phyloP scores from a whole-genome alignment of 352 stramenopile species.

The Phytophthora ohioensis region DNA sequence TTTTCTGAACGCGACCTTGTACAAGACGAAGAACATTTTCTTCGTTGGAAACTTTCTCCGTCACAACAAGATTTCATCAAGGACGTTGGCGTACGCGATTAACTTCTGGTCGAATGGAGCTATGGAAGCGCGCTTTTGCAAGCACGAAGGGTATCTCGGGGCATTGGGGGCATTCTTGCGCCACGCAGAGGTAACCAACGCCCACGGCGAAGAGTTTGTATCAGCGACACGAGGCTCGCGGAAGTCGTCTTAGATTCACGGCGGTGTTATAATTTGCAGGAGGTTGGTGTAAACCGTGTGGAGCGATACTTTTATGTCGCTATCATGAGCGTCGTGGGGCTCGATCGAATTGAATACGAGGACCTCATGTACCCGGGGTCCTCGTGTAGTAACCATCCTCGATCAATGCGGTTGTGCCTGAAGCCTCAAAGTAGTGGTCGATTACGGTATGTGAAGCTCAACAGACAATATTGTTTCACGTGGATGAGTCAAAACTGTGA shows the following conservation, averaged over 20 bases:
- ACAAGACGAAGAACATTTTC: constrained; percentile 97
- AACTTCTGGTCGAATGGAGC: constrained; percentile 98
- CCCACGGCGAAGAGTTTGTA: constrained; percentile 71
- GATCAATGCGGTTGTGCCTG: too few relatives aligned
- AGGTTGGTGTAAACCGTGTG: not conserved
- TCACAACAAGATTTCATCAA: constrained; percentile 96
- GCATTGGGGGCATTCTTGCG: constrained; percentile 97
- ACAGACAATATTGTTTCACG: too few relatives aligned
- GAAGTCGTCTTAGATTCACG: constrained; percentile 10
- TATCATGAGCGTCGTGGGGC: too few relatives aligned
- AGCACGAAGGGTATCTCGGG: constrained; percentile 98
- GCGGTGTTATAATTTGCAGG: not conserved
- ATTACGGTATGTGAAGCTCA: too few relatives aligned
- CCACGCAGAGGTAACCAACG: constrained; percentile 78
- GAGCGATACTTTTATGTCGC: not conserved
- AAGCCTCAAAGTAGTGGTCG: too few relatives aligned
- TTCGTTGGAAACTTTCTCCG: constrained; percentile 98
- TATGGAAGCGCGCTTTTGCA: constrained; percentile 94
- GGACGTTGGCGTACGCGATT: constrained; percentile 95
- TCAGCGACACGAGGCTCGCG: constrained; percentile 41
- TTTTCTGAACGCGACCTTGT: constrained; percentile 98
- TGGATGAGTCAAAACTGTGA: too few relatives aligned
- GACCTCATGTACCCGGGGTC: too few relatives aligned
- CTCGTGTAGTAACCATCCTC: too few relatives aligned
- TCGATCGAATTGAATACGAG: too few relatives aligned